Evolutionary conservation across 495 filamentous ascomycete genomes (phyloP).

Genomic region (Aspergillus sclerotiicarbonarius): DNA sequence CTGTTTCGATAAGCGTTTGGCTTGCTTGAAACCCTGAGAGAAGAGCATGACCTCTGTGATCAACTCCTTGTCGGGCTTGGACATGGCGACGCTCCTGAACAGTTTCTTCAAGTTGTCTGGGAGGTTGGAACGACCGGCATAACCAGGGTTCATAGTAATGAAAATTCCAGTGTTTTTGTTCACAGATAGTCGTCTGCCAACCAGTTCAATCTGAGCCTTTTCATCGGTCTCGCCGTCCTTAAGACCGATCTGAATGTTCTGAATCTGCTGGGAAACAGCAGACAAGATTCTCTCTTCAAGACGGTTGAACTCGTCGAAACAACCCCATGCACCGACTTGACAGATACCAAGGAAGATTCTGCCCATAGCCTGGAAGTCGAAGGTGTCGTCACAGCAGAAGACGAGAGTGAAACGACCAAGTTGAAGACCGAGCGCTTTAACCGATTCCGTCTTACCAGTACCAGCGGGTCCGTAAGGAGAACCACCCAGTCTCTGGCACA

Average conservation of each 20-base stretch:
- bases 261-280: slow-evolving; percentile 96
- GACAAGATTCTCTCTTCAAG: slow-evolving; percentile 95
- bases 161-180: slow-evolving; percentile 95
- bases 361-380: slow-evolving; percentile 99
- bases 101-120: slow-evolving; percentile 99
- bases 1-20: slow-evolving; percentile 86
- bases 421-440: slow-evolving; percentile 95
- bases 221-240: slow-evolving; percentile 74
- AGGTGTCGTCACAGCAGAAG: slow-evolving; percentile 98
- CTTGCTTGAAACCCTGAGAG: slow-evolving; percentile 96
- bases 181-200: slow-evolving; percentile 82
- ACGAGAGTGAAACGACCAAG: slow-evolving; percentile 96
- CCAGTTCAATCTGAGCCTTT: slow-evolving; percentile 85
- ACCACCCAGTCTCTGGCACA: slow-evolving; percentile 91
- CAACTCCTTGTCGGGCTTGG: slow-evolving; percentile 98
- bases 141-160: slow-evolving; percentile 99
- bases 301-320: slow-evolving; percentile 99
- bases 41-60: slow-evolving; percentile 99
- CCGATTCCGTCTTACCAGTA: slow-evolving; percentile 99
- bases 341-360: slow-evolving; percentile 99
- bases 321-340: slow-evolving; percentile 98
- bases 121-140: slow-evolving; percentile 95
- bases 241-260: slow-evolving; percentile 96
- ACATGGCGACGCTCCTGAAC: slow-evolving; percentile 99
- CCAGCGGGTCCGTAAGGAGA: slow-evolving; percentile 97